Percentiles rank a stretch among this genome's conserved stretches.
Evolutionary conservation across 805 yeast species (phyloP).

Genomic region (Monosporozyma siamensis): DNA sequence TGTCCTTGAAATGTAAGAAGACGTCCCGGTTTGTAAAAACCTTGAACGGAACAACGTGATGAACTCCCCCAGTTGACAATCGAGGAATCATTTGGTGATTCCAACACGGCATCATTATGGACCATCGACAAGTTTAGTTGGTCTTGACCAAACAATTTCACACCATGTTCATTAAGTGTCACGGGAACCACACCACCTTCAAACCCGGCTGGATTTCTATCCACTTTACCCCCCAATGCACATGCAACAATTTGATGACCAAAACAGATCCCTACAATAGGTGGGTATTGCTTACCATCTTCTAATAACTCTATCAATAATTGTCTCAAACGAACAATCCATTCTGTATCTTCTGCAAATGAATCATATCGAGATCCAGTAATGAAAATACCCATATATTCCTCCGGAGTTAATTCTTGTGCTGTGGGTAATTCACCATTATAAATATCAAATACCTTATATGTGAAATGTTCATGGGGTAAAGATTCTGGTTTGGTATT

Average conservation of each 20-base stretch:
- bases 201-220: conserved; percentile 55
- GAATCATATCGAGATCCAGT: conserved; percentile 44
- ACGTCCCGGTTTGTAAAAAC: conserved; percentile 44
- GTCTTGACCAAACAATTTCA: conserved; percentile 15
- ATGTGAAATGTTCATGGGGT: conserved; percentile 9
- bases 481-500: conserved; percentile 5
- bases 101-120: conserved; percentile 49
- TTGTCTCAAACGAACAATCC: conserved; percentile 35
- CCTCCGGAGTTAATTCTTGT: conserved; percentile 9
- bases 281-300: conserved; percentile 26
- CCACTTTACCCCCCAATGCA: conserved; percentile 53
- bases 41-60: conserved; percentile 53
- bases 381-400: conserved; percentile 32
- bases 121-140: conserved; percentile 40
- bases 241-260: conserved; percentile 77
- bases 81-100: conserved; percentile 32
- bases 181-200: conserved; percentile 57
- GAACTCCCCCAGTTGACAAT: conserved; percentile 42
- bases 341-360: conserved; percentile 30
- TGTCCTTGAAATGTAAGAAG: conserved; percentile 79
- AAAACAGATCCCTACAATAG: conserved; percentile 67
- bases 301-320: conserved; percentile 24
- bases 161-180: conserved; percentile 33
- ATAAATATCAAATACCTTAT: conserved; percentile 13
- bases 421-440: conserved; percentile 20